Base-by-base conservation (phyloP, 495 filamentous ascomycete species). In the Annulohypoxylon maeteangense region DNA sequence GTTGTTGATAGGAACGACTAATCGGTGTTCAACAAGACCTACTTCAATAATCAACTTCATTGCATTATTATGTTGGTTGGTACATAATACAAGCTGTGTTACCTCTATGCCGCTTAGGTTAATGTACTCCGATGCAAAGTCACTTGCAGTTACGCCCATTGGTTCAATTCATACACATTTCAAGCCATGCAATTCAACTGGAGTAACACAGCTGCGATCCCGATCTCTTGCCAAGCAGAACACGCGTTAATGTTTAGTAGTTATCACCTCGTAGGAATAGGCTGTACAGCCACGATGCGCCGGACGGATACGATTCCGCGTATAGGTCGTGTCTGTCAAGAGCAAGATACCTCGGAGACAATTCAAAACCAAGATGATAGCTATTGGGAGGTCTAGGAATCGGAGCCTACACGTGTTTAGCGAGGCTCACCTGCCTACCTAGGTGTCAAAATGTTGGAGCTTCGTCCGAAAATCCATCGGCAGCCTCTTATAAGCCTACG, bases 81-180 rank as follows among this genome's bases (percentile, higher is more conserved):
- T 31, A n/a, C n/a, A n/a, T n/a, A 61, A 42, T 45, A 23, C 29
- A 12, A 36, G 48, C 7, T 63, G 62, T 58, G 59, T 56, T 22
- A 22, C 47, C 47, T 47, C 27, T 65, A 56, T 14, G 25, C 34
- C 10, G 4, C 25, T 8, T 18, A 40, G 20, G 54, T 27, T 47
- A 56, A 36, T 42, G 40, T 22, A 4, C 31, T 60, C 56, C 22
- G 23, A 53, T 65, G 40, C 42, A 44, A 56, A 50, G 38, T 62
- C 56, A 29, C 29, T 50, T 29, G 29, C 27, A 29, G 6, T n/a
- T 31, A 48, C 25, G 50, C 45, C 14, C 12, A 18, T 20, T 47
- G 14, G 16, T 38, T 36, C 48, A 42, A 42, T 45, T 31, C 59
- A 6, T 23, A 34, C 5, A 48, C 44, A 36, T 54, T 54, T 65